Evolutionary conservation across 2,329 filamentous ascomycete species (phyloP), one percentile per base, ranked within the genome.

Genomic region (Curvularia sp.): DNA sequence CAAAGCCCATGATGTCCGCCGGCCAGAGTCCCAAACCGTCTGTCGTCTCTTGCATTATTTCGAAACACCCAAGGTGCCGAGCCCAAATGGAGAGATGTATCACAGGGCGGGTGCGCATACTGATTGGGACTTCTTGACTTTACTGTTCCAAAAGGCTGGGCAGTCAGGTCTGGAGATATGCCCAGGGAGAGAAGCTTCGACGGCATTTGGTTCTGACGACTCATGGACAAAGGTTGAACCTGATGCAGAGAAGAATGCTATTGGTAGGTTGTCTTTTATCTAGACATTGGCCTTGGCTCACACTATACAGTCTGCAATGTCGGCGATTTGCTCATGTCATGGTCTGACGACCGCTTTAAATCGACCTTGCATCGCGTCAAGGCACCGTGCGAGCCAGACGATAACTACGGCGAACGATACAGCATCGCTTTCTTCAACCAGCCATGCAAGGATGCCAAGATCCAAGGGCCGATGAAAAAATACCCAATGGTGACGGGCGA

Each of bases 381-480:
- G 74, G 85, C 86, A 1, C 86, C 86, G 0, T 80, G 75, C 28
- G 84, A 88, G 63, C 77, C 78, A 0, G 79, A 77, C 2, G 80
- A 82, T 46, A 86, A 83, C 69, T 89, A 83, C 65, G 85, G 85
- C 5, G 81, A 84, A 63, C 80, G 87, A 42, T 89, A 87, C 70
- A 87, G 85, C 70, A 86, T 89, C 69, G 87, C 87, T 7, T 89
- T 84, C 66, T 89, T 89, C 74, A 89, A 88, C 63, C 86, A 89
- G 75, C 86, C 86, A 0, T 84, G 82, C 70, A 82, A 80, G 55
- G 83, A 87, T 71, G 81, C 82, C 9, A 68, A 79, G 61, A 87
- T 89, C 39, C 86, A 88, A 68, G 87, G 86, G 0, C 86, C 85
- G 1, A 49, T 75, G 70, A 85, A 85, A 75, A 89, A 88, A 74